These are phyloP conservation scores for Fusarium palustre DNA, from an alignment of 2,329 filamentous ascomycete species.

Conservation along the genomic window DNA sequence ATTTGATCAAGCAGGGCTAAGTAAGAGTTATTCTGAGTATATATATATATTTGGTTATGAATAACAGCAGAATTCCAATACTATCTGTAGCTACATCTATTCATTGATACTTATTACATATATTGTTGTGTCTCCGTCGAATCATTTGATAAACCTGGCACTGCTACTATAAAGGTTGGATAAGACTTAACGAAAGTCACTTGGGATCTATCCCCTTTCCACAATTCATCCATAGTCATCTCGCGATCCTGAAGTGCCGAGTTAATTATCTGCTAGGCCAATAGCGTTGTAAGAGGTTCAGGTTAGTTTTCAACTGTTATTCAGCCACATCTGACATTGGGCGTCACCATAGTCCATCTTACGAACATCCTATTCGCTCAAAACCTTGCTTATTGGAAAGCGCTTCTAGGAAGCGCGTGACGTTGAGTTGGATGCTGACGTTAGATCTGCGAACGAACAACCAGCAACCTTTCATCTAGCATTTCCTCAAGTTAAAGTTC, in stretches of 20 bases:
- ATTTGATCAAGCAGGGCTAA: constrained; percentile 28
- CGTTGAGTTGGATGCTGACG: neutral
- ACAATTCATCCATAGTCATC: neutral
- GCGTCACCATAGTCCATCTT: neutral
- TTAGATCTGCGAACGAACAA: neutral
- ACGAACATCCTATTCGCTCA: neutral
- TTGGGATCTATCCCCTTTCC: neutral
- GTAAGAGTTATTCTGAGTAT: neutral
- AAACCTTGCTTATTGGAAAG: neutral
- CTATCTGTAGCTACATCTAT: too few relatives aligned
- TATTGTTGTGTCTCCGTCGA: too few relatives aligned
- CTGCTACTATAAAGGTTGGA: neutral
- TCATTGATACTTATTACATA: neutral
- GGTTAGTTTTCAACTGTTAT: too few relatives aligned
- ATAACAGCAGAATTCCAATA: too few relatives aligned
- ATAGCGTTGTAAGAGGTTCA: neutral
- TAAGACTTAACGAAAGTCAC: neutral
- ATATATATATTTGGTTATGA: too few relatives aligned
- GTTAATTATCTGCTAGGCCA: rapidly evolving
- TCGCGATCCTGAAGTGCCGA: neutral
- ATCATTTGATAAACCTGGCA: rapidly evolving
- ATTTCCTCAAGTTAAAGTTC: rapidly evolving
- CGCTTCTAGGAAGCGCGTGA: neutral
- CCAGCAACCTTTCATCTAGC: neutral
- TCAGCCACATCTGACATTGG: neutral